These are phyloP conservation scores for Trichoderma sp. DNA, from an alignment of 2,329 filamentous ascomycete species.

Conservation along the genomic window DNA sequence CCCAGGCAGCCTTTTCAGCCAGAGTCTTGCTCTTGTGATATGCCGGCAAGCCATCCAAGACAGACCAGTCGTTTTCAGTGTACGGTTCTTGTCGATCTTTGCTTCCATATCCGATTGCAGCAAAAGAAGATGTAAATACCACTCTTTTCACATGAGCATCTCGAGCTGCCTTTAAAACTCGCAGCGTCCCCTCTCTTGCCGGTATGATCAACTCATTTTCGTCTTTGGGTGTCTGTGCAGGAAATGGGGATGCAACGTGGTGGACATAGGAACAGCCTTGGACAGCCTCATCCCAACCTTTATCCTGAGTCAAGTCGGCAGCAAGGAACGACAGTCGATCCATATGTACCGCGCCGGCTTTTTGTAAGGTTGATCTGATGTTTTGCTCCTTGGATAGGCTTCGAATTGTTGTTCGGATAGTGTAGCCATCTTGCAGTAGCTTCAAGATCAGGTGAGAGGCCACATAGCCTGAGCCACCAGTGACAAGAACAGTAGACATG, in stretches of 20 bases:
- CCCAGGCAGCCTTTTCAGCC: slow-evolving; percentile 31
- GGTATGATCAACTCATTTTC: slow-evolving; percentile 23
- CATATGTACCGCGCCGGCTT: slow-evolving; percentile 15
- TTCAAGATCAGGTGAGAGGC: slow-evolving; percentile 25
- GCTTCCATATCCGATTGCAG: slow-evolving; percentile 29
- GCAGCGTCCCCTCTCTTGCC: slow-evolving; percentile 24
- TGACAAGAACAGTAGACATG: slow-evolving; percentile 22
- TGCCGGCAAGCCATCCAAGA: slow-evolving; percentile 20
- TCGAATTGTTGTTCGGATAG: slow-evolving; percentile 22
- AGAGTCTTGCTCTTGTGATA: slow-evolving; percentile 26
- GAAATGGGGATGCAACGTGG: slow-evolving; percentile 36
- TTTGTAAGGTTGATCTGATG: slow-evolving; percentile 3
- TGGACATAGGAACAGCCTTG: slow-evolving; percentile 31
- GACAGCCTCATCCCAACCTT: slow-evolving; percentile 31
- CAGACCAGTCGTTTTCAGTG: slow-evolving; percentile 37
- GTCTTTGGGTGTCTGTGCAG: slow-evolving; percentile 18
- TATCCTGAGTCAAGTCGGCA: slow-evolving; percentile 29
- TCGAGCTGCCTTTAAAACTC: slow-evolving; percentile 18
- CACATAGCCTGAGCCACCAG: slow-evolving; percentile 27
- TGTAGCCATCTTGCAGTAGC: slow-evolving; percentile 23
- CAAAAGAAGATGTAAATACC: slow-evolving; percentile 47
- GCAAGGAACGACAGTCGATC: slow-evolving; percentile 26
- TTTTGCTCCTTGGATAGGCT: slow-evolving; percentile 21
- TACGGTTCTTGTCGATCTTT: slow-evolving; percentile 39
- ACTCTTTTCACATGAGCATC: slow-evolving; percentile 35